Percentiles rank a stretch among this genome's conserved stretches.
These are phyloP conservation scores for Scopulariopsis brevicaulis DNA, from an alignment of 2,329 filamentous ascomycete species.

Conservation along the genomic window DNA sequence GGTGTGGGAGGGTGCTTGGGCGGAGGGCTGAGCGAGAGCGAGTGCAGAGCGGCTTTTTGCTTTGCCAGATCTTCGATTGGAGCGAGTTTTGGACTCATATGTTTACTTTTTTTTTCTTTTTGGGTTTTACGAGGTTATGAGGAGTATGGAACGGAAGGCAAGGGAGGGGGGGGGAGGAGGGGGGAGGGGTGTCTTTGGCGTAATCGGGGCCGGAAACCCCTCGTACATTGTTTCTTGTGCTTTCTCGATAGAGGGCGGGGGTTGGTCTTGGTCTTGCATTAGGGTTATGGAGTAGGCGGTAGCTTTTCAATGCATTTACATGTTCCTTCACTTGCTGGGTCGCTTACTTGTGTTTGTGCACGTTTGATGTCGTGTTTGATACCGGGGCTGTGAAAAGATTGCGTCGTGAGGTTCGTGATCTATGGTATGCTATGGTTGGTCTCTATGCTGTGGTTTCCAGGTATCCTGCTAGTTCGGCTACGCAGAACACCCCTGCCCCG, in stretches of 20 bases:
- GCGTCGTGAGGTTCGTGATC: too few species aligned
- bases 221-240: neutral
- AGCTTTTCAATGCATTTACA: neutral
- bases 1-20: neutral
- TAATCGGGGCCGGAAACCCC: too few species aligned
- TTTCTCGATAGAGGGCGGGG: neutral
- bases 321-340: neutral
- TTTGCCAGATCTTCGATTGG: neutral
- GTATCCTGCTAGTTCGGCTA: too few species aligned
- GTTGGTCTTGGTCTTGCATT: neutral
- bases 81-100: slow-evolving; percentile 27
- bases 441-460: too few species aligned
- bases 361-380: too few species aligned
- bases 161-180: neutral
- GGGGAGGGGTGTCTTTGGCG: neutral
- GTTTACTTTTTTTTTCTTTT: neutral
- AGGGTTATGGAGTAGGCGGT: neutral
- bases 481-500: too few species aligned
- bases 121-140: neutral
- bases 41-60: neutral
- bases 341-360: too few species aligned
- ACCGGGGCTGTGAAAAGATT: too few species aligned
- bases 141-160: neutral
- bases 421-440: too few species aligned
- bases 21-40: neutral